phyloP scores from a whole-genome alignment of 345 rosid species.

The Populus davidiana region DNA sequence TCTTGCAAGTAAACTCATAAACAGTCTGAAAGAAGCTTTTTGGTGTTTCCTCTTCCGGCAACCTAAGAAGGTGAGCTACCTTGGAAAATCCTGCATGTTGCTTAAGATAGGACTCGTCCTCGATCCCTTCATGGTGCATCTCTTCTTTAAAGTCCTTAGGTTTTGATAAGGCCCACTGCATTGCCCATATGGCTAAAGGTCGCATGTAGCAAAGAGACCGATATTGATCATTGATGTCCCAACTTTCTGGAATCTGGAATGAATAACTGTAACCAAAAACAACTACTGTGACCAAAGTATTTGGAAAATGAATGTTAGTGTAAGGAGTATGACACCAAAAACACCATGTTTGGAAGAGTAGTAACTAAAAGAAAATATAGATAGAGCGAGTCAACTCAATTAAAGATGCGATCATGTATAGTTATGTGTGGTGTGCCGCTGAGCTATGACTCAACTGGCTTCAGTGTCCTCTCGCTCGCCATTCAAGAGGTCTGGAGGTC shows the following conservation, averaged over 20 bases:
- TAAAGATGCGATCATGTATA: too few species aligned
- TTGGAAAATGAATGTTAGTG: too few species aligned
- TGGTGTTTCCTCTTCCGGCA: conserved; percentile 39
- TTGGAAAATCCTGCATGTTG: conserved; percentile 61
- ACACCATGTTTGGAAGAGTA: too few species aligned
- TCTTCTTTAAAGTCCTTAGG: conserved; percentile 32
- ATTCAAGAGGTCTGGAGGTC: too few species aligned
- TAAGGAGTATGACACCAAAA: too few species aligned
- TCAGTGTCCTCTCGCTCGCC: too few species aligned
- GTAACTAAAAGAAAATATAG: too few species aligned
- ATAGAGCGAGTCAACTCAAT: too few species aligned
- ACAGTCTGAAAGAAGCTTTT: conserved; percentile 40
- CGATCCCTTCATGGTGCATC: conserved; percentile 24
- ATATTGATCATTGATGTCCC: conserved; percentile 51
- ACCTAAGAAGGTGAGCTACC: conserved; percentile 53
- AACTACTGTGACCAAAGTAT: too few species aligned
- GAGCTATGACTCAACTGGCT: too few species aligned
- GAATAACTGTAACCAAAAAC: conserved; percentile 42
- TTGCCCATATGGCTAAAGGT: conserved; percentile 79
- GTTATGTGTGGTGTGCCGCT: too few species aligned
- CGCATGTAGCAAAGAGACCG: conserved; percentile 75
- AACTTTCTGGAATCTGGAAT: conserved; percentile 73
- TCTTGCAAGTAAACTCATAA: conserved; percentile 45
- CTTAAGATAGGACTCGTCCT: conserved; percentile 30
- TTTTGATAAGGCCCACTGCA: conserved; percentile 70